Base-by-base conservation (phyloP, 345 rosid species). In the Hypericum perforatum region DNA sequence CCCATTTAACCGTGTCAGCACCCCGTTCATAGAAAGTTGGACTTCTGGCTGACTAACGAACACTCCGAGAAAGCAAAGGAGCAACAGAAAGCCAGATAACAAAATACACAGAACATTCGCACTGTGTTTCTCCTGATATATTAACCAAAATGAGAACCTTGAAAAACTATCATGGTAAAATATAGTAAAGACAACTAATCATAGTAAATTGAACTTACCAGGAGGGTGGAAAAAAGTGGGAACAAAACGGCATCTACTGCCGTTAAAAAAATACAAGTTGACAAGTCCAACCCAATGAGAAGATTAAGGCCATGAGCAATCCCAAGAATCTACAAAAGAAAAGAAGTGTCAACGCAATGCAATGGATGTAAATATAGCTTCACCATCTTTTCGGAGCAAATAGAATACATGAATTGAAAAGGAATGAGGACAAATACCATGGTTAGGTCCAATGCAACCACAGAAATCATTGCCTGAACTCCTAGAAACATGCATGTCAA, bases 261-360 rank as follows among this genome's bases (percentile, higher is more conserved):
- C 52, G 99, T 92, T 64, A 94, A 71, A 79, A 94, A 78, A 49
- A 94, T 75, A 38, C 89, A 73, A 8, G 94, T 78, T 38, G 89
- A 76, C 72, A 94, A 70, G 61, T 86, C 97, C 75, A 86, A 63
- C 62, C 97, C 94, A 10, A 82, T 54, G 53, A 89, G 81, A 75
- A 89, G 83, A 80, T 84, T 89, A 72, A 94, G 82, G 6, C 82
- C 95, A 70, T 89, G 92, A 4, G 94, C 97, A 54, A 89, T 77
- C 49, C 99, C 99, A 58, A 94, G 70, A 75, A 94, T 75, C 99
- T 94, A 66, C 71, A 52, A 45, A 49, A 69, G 70, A 13, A 36
- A 40, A 6, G 16, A 42, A 41, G 8, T 5, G 45, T 5, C 37
- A 57, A 48, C 29, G 50, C 36, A 56, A 48, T 37, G 50, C 36